phyloP scores from a whole-genome alignment of 257 asterid species.

The Solanum virginianum region DNA sequence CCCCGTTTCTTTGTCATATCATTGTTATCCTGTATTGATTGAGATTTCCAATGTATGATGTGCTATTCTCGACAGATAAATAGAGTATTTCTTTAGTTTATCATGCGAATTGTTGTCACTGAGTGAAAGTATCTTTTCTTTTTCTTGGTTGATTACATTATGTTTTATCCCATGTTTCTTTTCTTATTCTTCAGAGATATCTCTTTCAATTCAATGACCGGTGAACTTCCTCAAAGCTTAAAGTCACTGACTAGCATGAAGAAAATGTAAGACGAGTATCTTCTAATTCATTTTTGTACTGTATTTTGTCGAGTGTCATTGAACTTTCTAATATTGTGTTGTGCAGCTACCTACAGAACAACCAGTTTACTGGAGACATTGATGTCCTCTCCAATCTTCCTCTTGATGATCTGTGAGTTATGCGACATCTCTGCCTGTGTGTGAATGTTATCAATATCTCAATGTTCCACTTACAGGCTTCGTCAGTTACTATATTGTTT shows the following conservation, averaged over 20 bases:
- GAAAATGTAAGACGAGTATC: slow-evolving; percentile 43
- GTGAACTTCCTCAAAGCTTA: slow-evolving; percentile 73
- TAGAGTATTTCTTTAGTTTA: not conserved
- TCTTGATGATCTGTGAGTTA: slow-evolving; percentile 63
- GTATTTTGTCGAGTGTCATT: not conserved
- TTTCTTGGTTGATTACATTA: not conserved
- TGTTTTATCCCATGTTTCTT: not conserved
- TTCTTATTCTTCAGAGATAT: slow-evolving; percentile 71
- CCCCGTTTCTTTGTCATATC: not conserved
- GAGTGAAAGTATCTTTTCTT: not conserved
- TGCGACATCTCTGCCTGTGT: not conserved
- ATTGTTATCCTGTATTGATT: not conserved
- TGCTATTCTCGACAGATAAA: not conserved
- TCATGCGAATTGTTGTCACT: not conserved
- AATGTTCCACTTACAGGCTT: not conserved
- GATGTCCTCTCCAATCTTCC: slow-evolving; percentile 88
- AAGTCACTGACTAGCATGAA: slow-evolving; percentile 37
- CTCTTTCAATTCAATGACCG: slow-evolving; percentile 56
- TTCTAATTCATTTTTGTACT: not conserved
- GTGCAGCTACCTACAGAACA: slow-evolving; percentile 77
- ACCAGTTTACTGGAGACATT: slow-evolving; percentile 85
- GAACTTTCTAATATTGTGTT: not conserved
- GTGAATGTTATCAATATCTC: not conserved
- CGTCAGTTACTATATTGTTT: not conserved
- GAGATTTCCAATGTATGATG: not conserved